These are phyloP conservation scores for Mollisiaceae sp. DNA, from an alignment of 2,329 filamentous ascomycete genomes.

Conservation along the genomic window DNA sequence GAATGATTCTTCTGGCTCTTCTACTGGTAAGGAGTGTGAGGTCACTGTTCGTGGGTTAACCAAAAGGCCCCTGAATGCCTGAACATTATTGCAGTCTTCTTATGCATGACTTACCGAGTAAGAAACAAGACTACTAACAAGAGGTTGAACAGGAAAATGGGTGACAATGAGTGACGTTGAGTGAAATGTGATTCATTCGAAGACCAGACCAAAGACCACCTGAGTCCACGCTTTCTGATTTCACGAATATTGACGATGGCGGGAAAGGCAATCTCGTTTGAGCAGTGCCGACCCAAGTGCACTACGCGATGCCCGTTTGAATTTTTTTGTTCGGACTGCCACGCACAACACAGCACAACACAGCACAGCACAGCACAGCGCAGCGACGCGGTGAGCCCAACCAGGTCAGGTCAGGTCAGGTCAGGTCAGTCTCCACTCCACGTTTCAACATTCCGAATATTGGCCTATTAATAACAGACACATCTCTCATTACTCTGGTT, in stretches of 20 bases:
- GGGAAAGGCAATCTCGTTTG: background rate
- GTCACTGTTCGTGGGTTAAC: slow-evolving; percentile 6
- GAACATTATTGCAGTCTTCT: background rate
- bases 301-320: background rate
- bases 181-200: background rate
- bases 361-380: too few species aligned
- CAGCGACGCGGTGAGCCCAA: background rate
- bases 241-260: background rate
- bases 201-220: background rate
- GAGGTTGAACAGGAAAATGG: slow-evolving; percentile 2
- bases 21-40: slow-evolving; percentile 21
- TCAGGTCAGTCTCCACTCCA: background rate
- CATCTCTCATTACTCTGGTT: background rate
- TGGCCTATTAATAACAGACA: background rate
- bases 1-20: slow-evolving; percentile 9
- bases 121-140: slow-evolving; percentile 20
- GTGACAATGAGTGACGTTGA: background rate
- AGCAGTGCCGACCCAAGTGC: background rate
- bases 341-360: background rate
- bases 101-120: slow-evolving; percentile 24
- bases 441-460: too few species aligned
- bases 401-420: background rate
- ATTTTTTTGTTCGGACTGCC: background rate
- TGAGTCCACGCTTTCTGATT: too few species aligned
- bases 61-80: background rate